Evolutionary conservation across 1,284 basidiomycete species (phyloP), one percentile per base, ranked within the genome.

Genomic region (Sporisorium iseilematis-ciliati): DNA sequence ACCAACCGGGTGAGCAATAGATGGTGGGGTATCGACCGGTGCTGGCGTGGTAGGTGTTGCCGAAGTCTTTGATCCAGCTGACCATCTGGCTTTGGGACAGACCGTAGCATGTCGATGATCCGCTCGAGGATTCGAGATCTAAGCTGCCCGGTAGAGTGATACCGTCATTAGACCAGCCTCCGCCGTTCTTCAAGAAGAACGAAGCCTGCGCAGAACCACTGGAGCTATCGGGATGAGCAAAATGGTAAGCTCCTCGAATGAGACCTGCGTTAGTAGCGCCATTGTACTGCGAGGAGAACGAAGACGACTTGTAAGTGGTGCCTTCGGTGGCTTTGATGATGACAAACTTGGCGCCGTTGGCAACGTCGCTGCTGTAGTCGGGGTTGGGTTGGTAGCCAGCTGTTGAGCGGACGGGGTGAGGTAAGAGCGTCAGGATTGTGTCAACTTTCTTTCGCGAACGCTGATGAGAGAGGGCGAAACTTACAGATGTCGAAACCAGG

Each of bases 311-410:
- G 74, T 65, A 90, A 88, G 84, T 56, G 42, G 89, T 91, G 16
- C 90, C 90, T 80, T 92, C 90, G 6, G 91, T 92, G 14, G 90
- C 91, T 82, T 92, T 91, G 88, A 91, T 91, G 79, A 88, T 91
- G 11, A 87, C 89, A 75, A 91, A 92, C 16, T 86, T 67, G 46
- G 90, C 84, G 4, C 90, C 90, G 66, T 89, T 89, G n/a, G 87
- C 83, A 62, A 87, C 88, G 66, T 89, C 89, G 8, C 87, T 86
- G 35, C 83, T 85, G 89, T 89, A 91, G 82, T 91, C 86, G 23
- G 91, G 85, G 65, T 79, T 82, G 25, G 87, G 78, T 69, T 91
- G 91, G 68, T 87, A 89, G 75, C 84, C 72, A 21, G 56, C 55
- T 57, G 55, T 12, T 3, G 18, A 5, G 35, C 3, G 41, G 11